Conservation (phyloP, 352 stramenopile genomes). For the Plasmopara muralis region DNA sequence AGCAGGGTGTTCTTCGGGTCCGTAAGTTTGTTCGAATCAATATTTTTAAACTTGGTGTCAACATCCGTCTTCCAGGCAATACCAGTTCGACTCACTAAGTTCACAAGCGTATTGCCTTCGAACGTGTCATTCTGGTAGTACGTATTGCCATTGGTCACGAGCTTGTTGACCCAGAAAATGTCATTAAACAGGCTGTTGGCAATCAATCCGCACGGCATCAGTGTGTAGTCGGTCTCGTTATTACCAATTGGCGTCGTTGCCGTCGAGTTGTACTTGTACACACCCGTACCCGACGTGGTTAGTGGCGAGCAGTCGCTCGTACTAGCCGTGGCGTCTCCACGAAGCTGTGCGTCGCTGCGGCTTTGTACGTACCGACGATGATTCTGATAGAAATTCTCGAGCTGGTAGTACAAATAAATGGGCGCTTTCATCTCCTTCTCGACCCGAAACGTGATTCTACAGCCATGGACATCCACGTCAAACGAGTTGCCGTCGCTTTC, state of each 20-base stretch:
- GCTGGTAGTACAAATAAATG: constrained; percentile 98
- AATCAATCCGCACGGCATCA: constrained; percentile 98
- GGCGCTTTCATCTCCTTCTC: constrained; percentile 92
- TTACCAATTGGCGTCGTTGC: constrained; percentile 24
- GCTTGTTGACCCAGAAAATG: constrained; percentile 82
- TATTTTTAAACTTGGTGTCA: constrained; percentile 95
- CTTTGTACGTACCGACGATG: constrained; percentile 92
- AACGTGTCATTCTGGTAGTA: constrained; percentile 71
- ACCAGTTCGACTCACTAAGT: constrained; percentile 89
- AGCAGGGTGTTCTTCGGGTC: constrained; percentile 47
- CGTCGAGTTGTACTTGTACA: constrained; percentile 76
- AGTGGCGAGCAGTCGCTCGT: constrained; percentile 83
- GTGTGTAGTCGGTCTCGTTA: constrained; percentile 41
- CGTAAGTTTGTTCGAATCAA: constrained; percentile 35
- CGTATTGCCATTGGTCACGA: constrained; percentile 32
- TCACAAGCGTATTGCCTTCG: constrained; percentile 46
- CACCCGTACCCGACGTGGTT: constrained; percentile 23
- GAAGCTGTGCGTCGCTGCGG: constrained; percentile 87
- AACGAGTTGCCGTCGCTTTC: constrained; percentile 67
- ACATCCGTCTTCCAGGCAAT: constrained; percentile 97
- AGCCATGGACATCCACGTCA: constrained; percentile 47
- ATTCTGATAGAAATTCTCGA: constrained; percentile 99
- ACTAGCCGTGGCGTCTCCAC: constrained; percentile 53
- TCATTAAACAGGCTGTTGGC: constrained; percentile 99
- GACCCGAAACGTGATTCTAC: constrained; percentile 83